Evolutionary conservation across 139 green algal species (phyloP).

Genomic region (Gonium pectorale): DNA sequence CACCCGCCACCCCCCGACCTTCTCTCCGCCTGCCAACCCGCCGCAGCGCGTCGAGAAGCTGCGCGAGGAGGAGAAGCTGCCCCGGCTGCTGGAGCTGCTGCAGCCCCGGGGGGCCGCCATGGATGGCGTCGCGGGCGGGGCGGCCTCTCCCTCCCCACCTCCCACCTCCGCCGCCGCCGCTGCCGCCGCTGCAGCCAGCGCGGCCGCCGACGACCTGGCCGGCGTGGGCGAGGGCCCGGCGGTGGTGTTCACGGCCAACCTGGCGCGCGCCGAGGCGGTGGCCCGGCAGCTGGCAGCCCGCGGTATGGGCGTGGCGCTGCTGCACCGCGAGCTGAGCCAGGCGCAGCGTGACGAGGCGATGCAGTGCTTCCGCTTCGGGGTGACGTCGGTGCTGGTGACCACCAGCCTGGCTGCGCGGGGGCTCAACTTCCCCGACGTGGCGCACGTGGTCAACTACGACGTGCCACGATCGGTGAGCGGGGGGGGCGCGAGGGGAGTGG

Average conservation of each 20-base stretch:
- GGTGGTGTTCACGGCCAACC: conserved; percentile 58
- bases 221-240: not conserved
- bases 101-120: not conserved
- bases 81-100: conserved; percentile 13
- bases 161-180: not conserved
- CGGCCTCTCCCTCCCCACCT: not conserved
- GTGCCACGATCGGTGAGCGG: conserved; percentile 68
- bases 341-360: conserved; percentile 88
- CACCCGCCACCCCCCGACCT: too few species aligned
- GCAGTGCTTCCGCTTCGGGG: conserved; percentile 88
- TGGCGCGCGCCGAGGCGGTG: conserved; percentile 27
- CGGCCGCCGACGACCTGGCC: not conserved
- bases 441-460: conserved; percentile 88
- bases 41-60: conserved; percentile 24
- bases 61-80: conserved; percentile 2
- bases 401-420: conserved; percentile 87
- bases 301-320: conserved; percentile 75
- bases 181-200: not conserved
- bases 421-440: conserved; percentile 89
- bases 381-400: conserved; percentile 86
- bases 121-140: conserved; percentile 5
- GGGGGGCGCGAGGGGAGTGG: too few species aligned
- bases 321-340: conserved; percentile 83
- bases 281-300: conserved; percentile 52
- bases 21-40: too few species aligned